Evolutionary conservation across 1,284 basidiomycete species (phyloP).

Genomic region (Trichosporon inkin): DNA sequence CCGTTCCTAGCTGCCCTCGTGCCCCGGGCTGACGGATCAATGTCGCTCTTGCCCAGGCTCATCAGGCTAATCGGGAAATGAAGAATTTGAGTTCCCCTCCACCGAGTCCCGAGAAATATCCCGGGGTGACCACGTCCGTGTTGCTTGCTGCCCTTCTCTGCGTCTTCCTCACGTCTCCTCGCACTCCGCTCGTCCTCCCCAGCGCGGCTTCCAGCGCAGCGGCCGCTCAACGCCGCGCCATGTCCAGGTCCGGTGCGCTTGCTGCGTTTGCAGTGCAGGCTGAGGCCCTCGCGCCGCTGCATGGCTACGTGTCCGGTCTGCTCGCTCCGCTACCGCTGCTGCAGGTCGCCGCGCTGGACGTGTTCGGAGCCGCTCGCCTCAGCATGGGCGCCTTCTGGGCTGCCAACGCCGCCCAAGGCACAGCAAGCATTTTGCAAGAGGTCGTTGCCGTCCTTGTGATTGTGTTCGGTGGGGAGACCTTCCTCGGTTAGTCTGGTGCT

Average conservation of each 20-base stretch:
- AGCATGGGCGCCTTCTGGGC: conserved; percentile 44
- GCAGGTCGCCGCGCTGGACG: conserved; percentile 36
- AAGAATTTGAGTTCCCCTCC: too few species aligned
- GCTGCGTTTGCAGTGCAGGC: not conserved
- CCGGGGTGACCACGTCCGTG: not conserved
- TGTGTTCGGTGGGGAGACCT: conserved; percentile 50
- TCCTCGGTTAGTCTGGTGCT: conserved; percentile 36
- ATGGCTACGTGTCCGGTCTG: conserved; percentile 25
- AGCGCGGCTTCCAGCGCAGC: too few species aligned
- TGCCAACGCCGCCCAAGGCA: conserved; percentile 24
- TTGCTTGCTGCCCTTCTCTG: not conserved
- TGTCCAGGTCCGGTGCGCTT: not conserved
- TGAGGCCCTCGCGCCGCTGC: conserved; percentile 15
- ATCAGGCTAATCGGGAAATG: too few species aligned
- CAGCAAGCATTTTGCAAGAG: conserved; percentile 40
- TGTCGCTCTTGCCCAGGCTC: too few species aligned
- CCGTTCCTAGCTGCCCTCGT: not conserved
- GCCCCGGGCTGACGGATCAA: too few species aligned
- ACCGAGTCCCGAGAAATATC: not conserved
- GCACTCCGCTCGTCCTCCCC: too few species aligned
- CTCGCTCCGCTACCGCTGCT: conserved; percentile 32
- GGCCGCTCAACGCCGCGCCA: not conserved
- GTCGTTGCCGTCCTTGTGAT: conserved; percentile 43
- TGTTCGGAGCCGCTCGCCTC: conserved; percentile 44
- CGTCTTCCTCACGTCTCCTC: not conserved